Evolutionary conservation across 2,329 filamentous ascomycete genomes (phyloP), one percentile per base, ranked within the genome.

Genomic region (Diaporthe sp.): DNA sequence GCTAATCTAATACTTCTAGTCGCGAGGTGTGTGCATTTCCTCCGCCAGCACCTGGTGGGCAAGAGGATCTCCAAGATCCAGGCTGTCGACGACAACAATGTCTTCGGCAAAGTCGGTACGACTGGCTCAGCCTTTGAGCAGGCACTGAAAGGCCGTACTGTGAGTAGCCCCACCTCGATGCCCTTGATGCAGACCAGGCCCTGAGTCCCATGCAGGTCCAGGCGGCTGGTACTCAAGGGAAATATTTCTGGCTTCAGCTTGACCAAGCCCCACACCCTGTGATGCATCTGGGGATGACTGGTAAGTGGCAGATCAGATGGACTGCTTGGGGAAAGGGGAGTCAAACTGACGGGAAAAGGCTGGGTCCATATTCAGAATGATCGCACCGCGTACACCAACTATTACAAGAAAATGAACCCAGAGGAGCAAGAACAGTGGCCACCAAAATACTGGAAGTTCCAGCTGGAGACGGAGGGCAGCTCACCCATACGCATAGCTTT

Each of bases 81-180:
- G 34, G 93, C 94, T 17, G 89, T 93, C 77, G 93, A 98, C 80
- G 96, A 99, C 85, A 87, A 88, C 79, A 96, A 94, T 81, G 90
- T 99, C 8, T 99, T 96, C 84, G 95, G 96, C 79, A 98, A 98
- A 84, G 95, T 92, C 28, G 95, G 96, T 42, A 97, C 94, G 0
- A 94, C 90, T 25, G 94, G 93, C 0, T 84, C 90, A 0, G 93
- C 93, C 42, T 95, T 99, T 77, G 88, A 94, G 79, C 89, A 91
- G 73, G 92, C 93, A 1, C 87, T 98, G 81, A 89, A 89, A 4
- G 95, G 95, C 6, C 96, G 94, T 81, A 95, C 92, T 81, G 87
- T 87, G 75, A 15, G 37, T 9, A 17, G 12, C n/a, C 65, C 15
- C n/a, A 22, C 17, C 3, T 8, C 7, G 15, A 37, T 31, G 4